These are phyloP conservation scores for Mallotus nudiflorus DNA, from an alignment of 345 rosid species.

Conservation along the genomic window DNA sequence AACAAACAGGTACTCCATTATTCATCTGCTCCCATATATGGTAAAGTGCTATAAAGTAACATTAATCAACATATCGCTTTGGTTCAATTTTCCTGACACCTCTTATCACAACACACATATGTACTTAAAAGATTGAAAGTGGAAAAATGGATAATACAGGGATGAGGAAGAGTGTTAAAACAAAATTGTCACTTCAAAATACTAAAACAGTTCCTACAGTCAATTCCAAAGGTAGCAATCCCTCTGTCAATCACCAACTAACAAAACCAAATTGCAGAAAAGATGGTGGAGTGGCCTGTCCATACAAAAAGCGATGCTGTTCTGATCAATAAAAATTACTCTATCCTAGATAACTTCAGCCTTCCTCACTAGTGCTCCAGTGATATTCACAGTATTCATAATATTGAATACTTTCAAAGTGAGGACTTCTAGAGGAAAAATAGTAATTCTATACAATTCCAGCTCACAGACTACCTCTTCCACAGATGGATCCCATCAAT, in stretches of 20 bases:
- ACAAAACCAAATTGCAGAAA: background rate
- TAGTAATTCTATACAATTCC: background rate
- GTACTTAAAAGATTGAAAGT: background rate
- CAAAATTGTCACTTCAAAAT: background rate
- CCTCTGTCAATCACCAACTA: background rate
- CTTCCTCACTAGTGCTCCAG: background rate
- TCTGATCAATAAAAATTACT: background rate
- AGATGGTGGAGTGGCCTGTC: background rate
- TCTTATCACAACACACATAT: background rate
- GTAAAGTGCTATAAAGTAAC: too few relatives aligned
- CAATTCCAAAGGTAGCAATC: background rate
- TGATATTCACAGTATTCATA: background rate
- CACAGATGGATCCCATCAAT: background rate
- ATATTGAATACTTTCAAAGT: background rate
- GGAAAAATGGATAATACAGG: background rate
- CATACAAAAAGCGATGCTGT: background rate
- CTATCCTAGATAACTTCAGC: background rate
- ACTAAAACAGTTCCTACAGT: background rate
- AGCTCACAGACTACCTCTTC: background rate
- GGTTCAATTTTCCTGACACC: background rate
- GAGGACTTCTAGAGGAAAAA: background rate
- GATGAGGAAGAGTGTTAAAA: background rate
- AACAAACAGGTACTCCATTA: background rate
- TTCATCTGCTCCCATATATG: too few relatives aligned
- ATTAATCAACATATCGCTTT: too few relatives aligned